These are phyloP conservation scores for Rhizophora apiculata DNA, from an alignment of 345 rosid species.

Conservation along the genomic window DNA sequence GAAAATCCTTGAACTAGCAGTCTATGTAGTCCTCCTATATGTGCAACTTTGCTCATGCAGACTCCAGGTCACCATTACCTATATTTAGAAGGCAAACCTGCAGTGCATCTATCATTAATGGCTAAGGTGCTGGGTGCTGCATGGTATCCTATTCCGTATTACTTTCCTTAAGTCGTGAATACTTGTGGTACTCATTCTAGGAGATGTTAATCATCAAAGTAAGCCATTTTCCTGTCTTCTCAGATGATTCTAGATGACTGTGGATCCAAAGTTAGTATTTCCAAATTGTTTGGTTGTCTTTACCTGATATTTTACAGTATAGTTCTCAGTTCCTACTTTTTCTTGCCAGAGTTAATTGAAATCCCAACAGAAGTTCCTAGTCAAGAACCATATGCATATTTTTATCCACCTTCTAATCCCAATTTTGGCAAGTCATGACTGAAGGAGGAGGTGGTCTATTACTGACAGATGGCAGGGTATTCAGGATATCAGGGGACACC, in stretches of 20 bases:
- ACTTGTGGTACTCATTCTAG: background rate
- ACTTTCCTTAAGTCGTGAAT: background rate
- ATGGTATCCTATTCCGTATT: slow-evolving; percentile 1
- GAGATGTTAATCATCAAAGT: background rate
- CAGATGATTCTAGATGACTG: slow-evolving; percentile 73
- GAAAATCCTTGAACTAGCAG: slow-evolving; percentile 1
- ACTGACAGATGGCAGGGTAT: slow-evolving; percentile 44
- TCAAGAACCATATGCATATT: too few species aligned
- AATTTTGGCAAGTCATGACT: too few species aligned
- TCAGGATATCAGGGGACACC: slow-evolving; percentile 46
- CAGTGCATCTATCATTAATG: slow-evolving; percentile 70
- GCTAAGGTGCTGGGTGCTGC: slow-evolving; percentile 52
- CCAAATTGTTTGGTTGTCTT: slow-evolving; percentile 40
- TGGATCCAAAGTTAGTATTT: slow-evolving; percentile 41
- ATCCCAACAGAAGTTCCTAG: too few species aligned
- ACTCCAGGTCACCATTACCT: slow-evolving; percentile 57
- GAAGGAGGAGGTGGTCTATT: too few species aligned
- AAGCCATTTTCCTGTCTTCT: slow-evolving; percentile 7
- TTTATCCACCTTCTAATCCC: too few species aligned
- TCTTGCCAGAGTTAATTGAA: too few species aligned
- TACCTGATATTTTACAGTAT: too few species aligned
- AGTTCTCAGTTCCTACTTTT: too few species aligned
- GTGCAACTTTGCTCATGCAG: slow-evolving; percentile 34
- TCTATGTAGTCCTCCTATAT: slow-evolving; percentile 5
- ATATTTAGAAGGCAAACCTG: slow-evolving; percentile 18